Evolutionary conservation across 2,329 filamentous ascomycete genomes (phyloP), one percentile per base, ranked within the genome.

Genomic region (Chaetomium strumarium): DNA sequence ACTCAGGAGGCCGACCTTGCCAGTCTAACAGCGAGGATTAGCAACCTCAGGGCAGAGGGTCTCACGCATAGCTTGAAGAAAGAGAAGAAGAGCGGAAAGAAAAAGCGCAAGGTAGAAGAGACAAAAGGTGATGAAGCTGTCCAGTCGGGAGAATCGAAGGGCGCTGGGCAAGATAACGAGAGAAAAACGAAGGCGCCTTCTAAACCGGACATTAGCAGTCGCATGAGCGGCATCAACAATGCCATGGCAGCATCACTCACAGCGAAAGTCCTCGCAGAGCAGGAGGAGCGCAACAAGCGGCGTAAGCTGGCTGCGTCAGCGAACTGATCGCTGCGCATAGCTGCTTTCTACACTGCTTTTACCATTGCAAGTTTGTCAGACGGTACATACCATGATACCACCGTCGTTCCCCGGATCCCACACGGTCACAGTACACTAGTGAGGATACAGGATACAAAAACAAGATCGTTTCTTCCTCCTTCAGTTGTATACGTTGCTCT

Each of bases 11-110:
- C 78, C 14, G 93, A 97, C 43, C 77, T 90, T 37, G 78, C 83
- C 30, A 79, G 75, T 46, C 72, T 96, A 34, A 72, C 80, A 19
- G 73, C 81, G 41, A 77, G 93, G 47, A 75, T 84, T 6, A 83
- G 85, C 42, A 81, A 75, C n/a, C 72, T 99, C 13, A 80, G 78
- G 42, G 79, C 84, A 3, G 77, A 82, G 30, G 88, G 90, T 0
- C 74, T 97, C 24, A 83, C 90, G 1, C 93, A 99, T 67, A 90
- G 85, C 0, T 71, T 97, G 34, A 97, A 96, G 72, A 96, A 96
- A 68, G 84, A 81, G 57, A 82, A 80, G 66, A 70, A 71, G 19
- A 70, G 70, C 14, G 69, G 72, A 58, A 90, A 90, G 72, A 85
- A 90, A 69, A 90, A 90, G 72, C 77, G 74, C 55, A 90, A 90